phyloP scores from a whole-genome alignment of 768 basidiomycete species.

The Tricholoma bakamatsutake region DNA sequence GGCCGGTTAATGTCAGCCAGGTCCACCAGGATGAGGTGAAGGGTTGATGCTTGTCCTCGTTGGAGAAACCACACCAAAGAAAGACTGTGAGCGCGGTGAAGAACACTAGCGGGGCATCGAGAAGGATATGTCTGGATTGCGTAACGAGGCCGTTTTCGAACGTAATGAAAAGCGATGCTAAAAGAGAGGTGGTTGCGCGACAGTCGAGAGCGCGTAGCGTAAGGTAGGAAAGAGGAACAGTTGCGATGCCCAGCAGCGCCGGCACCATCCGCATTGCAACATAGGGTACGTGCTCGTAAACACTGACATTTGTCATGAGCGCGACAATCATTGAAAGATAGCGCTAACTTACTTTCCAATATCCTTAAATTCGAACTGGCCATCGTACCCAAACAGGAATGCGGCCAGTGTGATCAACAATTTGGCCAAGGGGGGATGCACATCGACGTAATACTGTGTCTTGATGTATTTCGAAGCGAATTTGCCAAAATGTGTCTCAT shows the following conservation, averaged over 20 bases:
- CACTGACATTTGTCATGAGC: conserved; percentile 32
- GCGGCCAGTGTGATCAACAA: conserved; percentile 89
- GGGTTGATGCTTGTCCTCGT: conserved; percentile 79
- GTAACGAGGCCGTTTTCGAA: conserved; percentile 97
- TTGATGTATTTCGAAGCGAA: conserved; percentile 94
- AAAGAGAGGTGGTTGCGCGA: conserved; percentile 85
- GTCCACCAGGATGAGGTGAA: conserved; percentile 91
- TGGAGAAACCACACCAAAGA: conserved; percentile 85
- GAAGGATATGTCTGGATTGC: conserved; percentile 93
- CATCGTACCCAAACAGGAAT: conserved; percentile 83
- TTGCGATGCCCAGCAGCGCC: conserved; percentile 80
- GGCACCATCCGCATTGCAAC: conserved; percentile 98
- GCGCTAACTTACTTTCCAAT: conserved; percentile 77
- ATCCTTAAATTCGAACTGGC: conserved; percentile 95
- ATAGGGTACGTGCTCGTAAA: conserved; percentile 86
- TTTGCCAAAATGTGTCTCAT: conserved; percentile 98
- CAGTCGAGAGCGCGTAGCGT: conserved; percentile 92
- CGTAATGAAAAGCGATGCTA: conserved; percentile 85
- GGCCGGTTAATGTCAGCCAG: conserved; percentile 83
- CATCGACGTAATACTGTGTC: conserved; percentile 87
- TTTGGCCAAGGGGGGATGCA: conserved; percentile 96
- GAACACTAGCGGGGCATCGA: conserved; percentile 97
- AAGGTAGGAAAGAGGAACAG: conserved; percentile 87
- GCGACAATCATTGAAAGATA: background rate
- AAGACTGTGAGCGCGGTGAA: conserved; percentile 90